phyloP scores from a whole-genome alignment of 2,329 filamentous ascomycete species.

The Pseudopyrenochaeta lycopersici region DNA sequence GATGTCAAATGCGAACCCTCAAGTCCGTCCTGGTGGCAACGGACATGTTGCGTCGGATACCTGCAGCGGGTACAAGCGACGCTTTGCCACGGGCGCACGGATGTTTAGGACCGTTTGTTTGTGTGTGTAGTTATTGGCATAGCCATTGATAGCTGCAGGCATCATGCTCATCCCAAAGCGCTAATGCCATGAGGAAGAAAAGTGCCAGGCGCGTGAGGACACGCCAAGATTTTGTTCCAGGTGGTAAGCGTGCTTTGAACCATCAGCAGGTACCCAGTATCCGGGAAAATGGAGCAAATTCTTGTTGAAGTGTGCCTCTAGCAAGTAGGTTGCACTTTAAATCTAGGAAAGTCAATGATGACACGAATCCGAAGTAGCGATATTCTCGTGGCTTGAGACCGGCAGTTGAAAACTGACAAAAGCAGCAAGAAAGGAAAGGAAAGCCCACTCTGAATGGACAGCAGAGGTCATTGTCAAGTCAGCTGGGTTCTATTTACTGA shows the following conservation, averaged over 20 bases:
- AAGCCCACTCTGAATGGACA: background rate
- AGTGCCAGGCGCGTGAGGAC: background rate
- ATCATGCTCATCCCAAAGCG: background rate
- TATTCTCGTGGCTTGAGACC: background rate
- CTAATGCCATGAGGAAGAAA: background rate
- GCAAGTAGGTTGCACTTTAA: background rate
- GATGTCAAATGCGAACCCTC: no score
- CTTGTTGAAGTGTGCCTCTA: background rate
- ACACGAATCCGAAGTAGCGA: background rate
- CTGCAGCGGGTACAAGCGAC: slow-evolving; percentile 1
- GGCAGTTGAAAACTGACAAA: background rate
- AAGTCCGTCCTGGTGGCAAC: background rate
- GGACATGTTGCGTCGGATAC: background rate
- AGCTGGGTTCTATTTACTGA: background rate
- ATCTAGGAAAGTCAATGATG: no score
- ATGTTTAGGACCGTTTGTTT: background rate
- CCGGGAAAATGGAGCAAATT: background rate
- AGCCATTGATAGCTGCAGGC: background rate
- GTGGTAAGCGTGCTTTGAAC: background rate
- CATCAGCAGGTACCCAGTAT: background rate
- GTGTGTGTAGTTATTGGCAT: background rate
- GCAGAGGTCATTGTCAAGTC: background rate
- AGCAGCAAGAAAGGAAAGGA: background rate
- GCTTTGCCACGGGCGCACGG: background rate
- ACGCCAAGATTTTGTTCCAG: background rate